phyloP scores from a whole-genome alignment of 495 filamentous ascomycete genomes.

The Penicillium subrubescens region DNA sequence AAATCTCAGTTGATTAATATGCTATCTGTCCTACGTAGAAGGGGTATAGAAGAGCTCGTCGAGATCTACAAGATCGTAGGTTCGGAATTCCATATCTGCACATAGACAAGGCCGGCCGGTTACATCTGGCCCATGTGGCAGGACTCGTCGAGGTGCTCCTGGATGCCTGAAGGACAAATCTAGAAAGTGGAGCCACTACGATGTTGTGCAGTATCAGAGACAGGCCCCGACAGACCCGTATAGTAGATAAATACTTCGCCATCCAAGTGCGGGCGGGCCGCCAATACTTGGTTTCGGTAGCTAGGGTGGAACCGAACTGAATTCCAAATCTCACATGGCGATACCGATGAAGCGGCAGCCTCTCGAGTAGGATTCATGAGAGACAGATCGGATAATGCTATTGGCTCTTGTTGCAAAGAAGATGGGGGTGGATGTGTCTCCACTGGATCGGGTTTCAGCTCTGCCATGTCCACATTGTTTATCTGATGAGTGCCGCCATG shows the following conservation, averaged over 20 bases:
- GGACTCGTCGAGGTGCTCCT: background rate
- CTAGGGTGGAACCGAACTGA: background rate
- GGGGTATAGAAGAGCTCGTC: background rate
- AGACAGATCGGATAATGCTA: constrained; percentile 9
- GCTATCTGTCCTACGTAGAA: background rate
- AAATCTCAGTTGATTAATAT: background rate
- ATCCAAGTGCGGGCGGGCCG: background rate
- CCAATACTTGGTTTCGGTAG: background rate
- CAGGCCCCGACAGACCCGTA: background rate
- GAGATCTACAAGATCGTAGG: background rate
- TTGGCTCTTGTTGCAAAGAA: constrained; percentile 10
- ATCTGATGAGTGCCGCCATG: constrained; percentile 3
- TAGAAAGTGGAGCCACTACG: background rate
- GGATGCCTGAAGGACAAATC: background rate
- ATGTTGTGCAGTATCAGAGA: background rate
- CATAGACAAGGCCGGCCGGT: background rate
- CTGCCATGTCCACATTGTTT: constrained; percentile 16
- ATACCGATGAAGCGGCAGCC: constrained; percentile 3
- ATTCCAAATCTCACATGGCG: constrained; percentile 19
- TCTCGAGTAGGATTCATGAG: background rate
- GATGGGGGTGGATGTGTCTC: constrained; percentile 13
- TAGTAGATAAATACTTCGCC: background rate
- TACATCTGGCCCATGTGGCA: background rate
- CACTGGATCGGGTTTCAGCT: constrained; percentile 28
- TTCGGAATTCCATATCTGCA: background rate